Evolutionary conservation across 768 basidiomycete genomes (phyloP), one percentile per base, ranked within the genome.

Genomic region (Suillus ampliporus): DNA sequence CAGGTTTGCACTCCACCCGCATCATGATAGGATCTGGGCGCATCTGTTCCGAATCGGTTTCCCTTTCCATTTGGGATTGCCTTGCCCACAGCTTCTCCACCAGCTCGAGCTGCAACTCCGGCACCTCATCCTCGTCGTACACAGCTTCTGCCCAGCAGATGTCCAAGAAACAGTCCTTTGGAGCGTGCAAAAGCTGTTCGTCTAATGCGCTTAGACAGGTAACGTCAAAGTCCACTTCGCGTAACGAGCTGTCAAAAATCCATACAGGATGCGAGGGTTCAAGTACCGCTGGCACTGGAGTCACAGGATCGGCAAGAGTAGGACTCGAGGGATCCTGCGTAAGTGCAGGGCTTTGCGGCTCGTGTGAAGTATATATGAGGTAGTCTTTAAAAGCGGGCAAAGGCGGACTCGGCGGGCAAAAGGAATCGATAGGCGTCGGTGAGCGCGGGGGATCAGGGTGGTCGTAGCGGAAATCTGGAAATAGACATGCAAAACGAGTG

Each of bases 81-180:
- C 41, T 44, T 7, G 5, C 10, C 11, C 50, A 19, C 8, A 31
- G 44, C 35, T 41, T 31, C 17, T 53, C n/a, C n/a, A 8, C 13
- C 2, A 14, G 14, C 11, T 35, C 11, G 9, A 40, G n/a, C 28
- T 60, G 23, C 13, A 61, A 26, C n/a, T 60, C 58, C 9, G 58
- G 19, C 7, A 44, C 28, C 21, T 35, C 21, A 17, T 41, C 50
- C 41, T 76, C 72, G 1, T 77, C 77, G 4, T 65, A 40, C 26
- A 82, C 72, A 31, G 79, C 78, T 23, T 67, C 60, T 2, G 69
- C 68, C 76, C 82, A 82, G 53, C 81, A 82, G 11, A 76, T 53
- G 17, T 81, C 82, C 9, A 72, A 73, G 63, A 82, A 82, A 15
- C 74, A 75, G 19, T 76, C 76, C 41, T 72, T 53, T 28, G 81